These are phyloP conservation scores for Ascochyta lentis DNA, from an alignment of 2,329 filamentous ascomycete species.

Conservation along the genomic window DNA sequence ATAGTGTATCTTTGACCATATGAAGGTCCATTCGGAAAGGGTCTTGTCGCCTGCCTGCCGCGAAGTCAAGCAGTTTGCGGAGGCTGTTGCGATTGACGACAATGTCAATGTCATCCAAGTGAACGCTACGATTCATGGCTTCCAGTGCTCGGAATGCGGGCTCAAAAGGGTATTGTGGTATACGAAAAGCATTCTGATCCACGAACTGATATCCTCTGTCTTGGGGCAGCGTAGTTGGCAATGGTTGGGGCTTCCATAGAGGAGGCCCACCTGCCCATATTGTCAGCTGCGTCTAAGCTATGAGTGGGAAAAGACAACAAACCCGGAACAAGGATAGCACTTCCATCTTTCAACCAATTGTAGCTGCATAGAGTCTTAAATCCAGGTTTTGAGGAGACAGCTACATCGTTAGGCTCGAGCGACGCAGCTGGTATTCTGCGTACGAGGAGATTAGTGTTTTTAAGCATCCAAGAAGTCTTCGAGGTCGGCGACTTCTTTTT, in stretches of 20 bases:
- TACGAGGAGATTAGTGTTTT: neutral
- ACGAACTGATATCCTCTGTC: slow-evolving; percentile 23
- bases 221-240: slow-evolving; percentile 19
- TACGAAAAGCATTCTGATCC: slow-evolving; percentile 39
- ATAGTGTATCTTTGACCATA: slow-evolving; percentile 42
- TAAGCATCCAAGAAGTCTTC: neutral
- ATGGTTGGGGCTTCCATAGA: slow-evolving; percentile 20
- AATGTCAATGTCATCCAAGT: slow-evolving; percentile 24
- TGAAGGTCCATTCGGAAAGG: slow-evolving; percentile 44
- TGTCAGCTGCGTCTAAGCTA: neutral
- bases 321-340: slow-evolving; percentile 24
- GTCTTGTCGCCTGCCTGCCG: slow-evolving; percentile 26
- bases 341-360: slow-evolving; percentile 27
- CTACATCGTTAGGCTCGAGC: slow-evolving; percentile 7
- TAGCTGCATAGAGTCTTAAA: slow-evolving; percentile 30
- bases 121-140: slow-evolving; percentile 18
- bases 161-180: slow-evolving; percentile 38
- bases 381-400: slow-evolving; percentile 18
- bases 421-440: slow-evolving; percentile 14
- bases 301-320: neutral
- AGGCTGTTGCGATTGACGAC: slow-evolving; percentile 29
- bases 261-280: slow-evolving; percentile 23
- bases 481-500: too few relatives aligned
- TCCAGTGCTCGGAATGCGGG: slow-evolving; percentile 28
- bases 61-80: slow-evolving; percentile 26